These are phyloP conservation scores for Immersiporthe knoxdaviesiana DNA, from an alignment of 2,329 filamentous ascomycete genomes.

Conservation along the genomic window DNA sequence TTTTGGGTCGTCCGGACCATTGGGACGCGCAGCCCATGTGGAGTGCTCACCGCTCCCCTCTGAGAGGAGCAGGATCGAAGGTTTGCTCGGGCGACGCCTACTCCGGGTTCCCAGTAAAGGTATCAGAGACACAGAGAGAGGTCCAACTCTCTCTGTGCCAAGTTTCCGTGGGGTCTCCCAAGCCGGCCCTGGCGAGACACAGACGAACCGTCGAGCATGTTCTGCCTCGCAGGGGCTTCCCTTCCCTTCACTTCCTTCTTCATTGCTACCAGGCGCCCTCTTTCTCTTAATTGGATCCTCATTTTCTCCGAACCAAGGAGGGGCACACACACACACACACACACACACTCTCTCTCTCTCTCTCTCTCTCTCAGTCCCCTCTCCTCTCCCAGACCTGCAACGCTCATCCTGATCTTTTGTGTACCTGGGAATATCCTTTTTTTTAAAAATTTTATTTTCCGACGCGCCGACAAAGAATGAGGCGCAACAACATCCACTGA, in stretches of 20 bases:
- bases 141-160: background rate
- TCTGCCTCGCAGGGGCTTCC: slow-evolving; percentile 8
- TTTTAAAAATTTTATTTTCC: background rate
- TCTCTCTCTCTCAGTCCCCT: too few species aligned
- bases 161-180: background rate
- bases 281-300: background rate
- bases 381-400: background rate
- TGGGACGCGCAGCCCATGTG: slow-evolving; percentile 14
- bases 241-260: background rate
- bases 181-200: background rate
- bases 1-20: slow-evolving; percentile 1
- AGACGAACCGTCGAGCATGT: background rate
- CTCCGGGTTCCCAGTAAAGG: background rate
- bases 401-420: background rate
- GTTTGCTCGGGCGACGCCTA: background rate
- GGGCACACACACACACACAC: too few species aligned
- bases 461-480: background rate
- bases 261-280: slow-evolving; percentile 1
- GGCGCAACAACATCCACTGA: slow-evolving; percentile 2
- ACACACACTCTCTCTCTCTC: too few species aligned
- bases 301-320: background rate
- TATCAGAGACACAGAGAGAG: background rate
- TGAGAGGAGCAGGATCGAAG: background rate
- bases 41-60: slow-evolving; percentile 12
- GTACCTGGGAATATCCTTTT: background rate